A percentile compares a stretch with the other conserved stretches of the same genome.
Evolutionary conservation across 768 basidiomycete genomes (phyloP).

Genomic region (Termitomyces sp.): DNA sequence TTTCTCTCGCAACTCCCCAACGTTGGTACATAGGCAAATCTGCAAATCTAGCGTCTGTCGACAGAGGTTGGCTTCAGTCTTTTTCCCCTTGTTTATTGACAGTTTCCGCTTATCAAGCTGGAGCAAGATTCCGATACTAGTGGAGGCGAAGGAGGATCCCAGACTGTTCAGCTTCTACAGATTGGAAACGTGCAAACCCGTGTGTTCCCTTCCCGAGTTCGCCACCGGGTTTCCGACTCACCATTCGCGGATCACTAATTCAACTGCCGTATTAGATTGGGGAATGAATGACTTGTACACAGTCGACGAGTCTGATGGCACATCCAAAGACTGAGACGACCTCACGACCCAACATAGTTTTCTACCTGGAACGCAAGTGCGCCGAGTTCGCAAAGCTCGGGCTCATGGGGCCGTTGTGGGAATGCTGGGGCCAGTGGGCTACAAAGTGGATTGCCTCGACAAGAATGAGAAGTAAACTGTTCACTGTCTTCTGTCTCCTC

Average conservation of each 20-base stretch:
- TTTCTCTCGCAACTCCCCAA: too few relatives aligned
- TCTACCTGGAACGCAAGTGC: slow-evolving; percentile 27
- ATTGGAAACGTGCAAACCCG: too few relatives aligned
- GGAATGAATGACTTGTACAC: slow-evolving; percentile 33
- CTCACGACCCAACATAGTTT: slow-evolving; percentile 26
- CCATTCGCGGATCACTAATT: too few relatives aligned
- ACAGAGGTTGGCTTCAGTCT: too few relatives aligned
- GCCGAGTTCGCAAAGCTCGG: slow-evolving; percentile 44
- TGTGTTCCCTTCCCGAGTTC: not conserved
- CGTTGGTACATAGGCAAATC: too few relatives aligned
- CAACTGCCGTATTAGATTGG: slow-evolving; percentile 16
- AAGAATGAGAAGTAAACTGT: slow-evolving; percentile 27
- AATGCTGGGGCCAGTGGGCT: slow-evolving; percentile 36
- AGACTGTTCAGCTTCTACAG: too few relatives aligned
- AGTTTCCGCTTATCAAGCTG: too few relatives aligned
- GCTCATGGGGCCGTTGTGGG: slow-evolving; percentile 38
- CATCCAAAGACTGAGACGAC: slow-evolving; percentile 27
- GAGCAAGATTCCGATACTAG: too few relatives aligned
- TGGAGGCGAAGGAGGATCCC: too few relatives aligned
- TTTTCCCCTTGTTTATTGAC: too few relatives aligned
- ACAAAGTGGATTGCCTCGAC: slow-evolving; percentile 29
- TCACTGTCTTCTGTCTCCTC: not conserved
- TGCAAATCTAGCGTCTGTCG: too few relatives aligned
- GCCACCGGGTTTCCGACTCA: not conserved
- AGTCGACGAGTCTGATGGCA: slow-evolving; percentile 29